Evolutionary conservation across 2,329 filamentous ascomycete genomes (phyloP).

Genomic region (Knufia fluminis): DNA sequence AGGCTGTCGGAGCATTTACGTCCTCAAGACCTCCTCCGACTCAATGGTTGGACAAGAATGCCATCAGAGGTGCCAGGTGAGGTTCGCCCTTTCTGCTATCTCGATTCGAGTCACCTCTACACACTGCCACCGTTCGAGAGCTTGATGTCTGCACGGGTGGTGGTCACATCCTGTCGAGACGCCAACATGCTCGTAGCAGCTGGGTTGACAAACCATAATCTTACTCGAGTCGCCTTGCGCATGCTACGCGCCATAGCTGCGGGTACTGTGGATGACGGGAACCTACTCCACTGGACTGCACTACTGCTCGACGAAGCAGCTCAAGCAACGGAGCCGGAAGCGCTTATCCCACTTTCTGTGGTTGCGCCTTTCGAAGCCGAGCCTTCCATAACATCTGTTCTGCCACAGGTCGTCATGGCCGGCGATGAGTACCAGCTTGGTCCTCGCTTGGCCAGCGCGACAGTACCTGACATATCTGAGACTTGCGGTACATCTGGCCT

Average conservation of each 20-base stretch:
- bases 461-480: not conserved
- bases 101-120: constrained; percentile 33
- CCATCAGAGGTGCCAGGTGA: constrained; percentile 35
- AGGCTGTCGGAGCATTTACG: constrained; percentile 31
- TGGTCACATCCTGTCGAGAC: constrained; percentile 37
- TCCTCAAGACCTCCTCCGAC: constrained; percentile 32
- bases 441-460: constrained; percentile 27
- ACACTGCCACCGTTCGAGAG: constrained; percentile 31
- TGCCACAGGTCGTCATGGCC: constrained; percentile 37
- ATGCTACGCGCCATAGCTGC: constrained; percentile 10
- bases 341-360: constrained; percentile 33
- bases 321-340: constrained; percentile 37
- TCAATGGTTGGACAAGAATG: constrained; percentile 33
- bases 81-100: constrained; percentile 32
- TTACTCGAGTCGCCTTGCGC: constrained; percentile 27
- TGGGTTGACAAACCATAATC: constrained; percentile 35
- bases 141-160: constrained; percentile 34
- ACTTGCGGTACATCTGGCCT: constrained; percentile 27
- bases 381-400: not conserved
- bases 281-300: constrained; percentile 32
- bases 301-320: constrained; percentile 39
- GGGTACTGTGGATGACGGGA: not conserved
- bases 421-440: constrained; percentile 39
- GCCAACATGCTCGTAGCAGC: constrained; percentile 35
- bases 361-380: constrained; percentile 26